Evolutionary conservation across 306 rosid genomes (phyloP), one percentile per base, ranked within the genome.

Genomic region (Aeschynomene evenia): DNA sequence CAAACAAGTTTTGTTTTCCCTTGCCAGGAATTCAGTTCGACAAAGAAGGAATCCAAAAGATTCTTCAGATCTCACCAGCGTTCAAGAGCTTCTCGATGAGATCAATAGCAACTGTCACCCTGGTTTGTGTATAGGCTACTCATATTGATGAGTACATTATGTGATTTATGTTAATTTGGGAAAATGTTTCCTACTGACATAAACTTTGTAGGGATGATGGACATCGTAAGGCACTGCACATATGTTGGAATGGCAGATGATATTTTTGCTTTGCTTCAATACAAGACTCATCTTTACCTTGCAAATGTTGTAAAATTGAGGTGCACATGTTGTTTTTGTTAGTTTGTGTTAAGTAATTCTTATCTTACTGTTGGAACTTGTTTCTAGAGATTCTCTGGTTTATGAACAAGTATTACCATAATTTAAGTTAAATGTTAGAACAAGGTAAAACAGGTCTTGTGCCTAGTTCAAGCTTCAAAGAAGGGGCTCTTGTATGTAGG

Each of bases 191-290:
- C 20, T 58, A 33, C 67, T 60, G 48, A 66, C 29, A 57, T 60
- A 33, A 82, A 21, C 34, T 31, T 57, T 84, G 68, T 80, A 90
- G 98, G 94, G 68, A 79, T 90, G 80, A 82, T 90, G 77, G 93
- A 93, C 75, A 77, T 85, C 73, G 91, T 90, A 49, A 77, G 88
- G 77, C 86, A 90, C 74, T 88, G 91, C 79, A 81, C 96, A 45
- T 93, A 90, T 81, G 75, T 93, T 75, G 98, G 98, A 79, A 93
- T 93, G 97, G 90, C 96, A 66, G 98, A 93, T 81, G 96, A 93
- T 39, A 77, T 80, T 68, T 86, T 90, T 29, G 98, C 90, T 7
- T 70, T 93, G 91, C 89, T 93, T 82, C 97, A 93, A 77, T 90
- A 93, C 79, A 92, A 88, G 56, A 93, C 96, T 54, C 90, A 75